A percentile compares a stretch with the other conserved stretches of the same genome.
These are phyloP conservation scores for Hippophae tibetana DNA, from an alignment of 306 rosid species.

Conservation along the genomic window DNA sequence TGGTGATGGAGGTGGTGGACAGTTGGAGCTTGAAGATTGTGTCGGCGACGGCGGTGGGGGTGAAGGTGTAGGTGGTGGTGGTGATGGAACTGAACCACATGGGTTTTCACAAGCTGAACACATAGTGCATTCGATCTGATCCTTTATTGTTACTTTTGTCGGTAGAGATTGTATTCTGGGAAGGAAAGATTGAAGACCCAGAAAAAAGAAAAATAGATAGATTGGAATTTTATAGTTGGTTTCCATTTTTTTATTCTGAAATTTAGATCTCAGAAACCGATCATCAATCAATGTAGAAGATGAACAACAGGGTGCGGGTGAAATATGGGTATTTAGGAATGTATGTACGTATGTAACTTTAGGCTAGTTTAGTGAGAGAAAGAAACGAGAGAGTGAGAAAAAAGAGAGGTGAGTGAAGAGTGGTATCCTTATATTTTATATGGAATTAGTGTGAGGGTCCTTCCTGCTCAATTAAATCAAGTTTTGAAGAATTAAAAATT, in stretches of 20 bases:
- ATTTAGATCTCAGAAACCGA: too few relatives aligned
- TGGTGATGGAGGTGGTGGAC: conserved; percentile 65
- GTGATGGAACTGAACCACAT: conserved; percentile 41
- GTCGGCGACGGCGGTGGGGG: conserved; percentile 27
- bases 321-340: not conserved
- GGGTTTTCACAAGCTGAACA: conserved; percentile 80
- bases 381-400: too few relatives aligned
- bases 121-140: conserved; percentile 90
- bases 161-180: conserved; percentile 11
- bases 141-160: conserved; percentile 28
- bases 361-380: too few relatives aligned
- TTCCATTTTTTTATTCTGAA: conserved; percentile 23
- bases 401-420: too few relatives aligned
- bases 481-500: too few relatives aligned
- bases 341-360: not conserved
- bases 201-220: conserved; percentile 1
- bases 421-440: too few relatives aligned
- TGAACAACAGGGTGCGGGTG: not conserved
- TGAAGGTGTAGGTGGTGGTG: conserved; percentile 38
- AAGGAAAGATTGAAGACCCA: not conserved
- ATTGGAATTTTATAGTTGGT: conserved; percentile 6
- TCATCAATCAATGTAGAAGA: not conserved
- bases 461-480: too few relatives aligned
- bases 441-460: too few relatives aligned
- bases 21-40: conserved; percentile 9